Evolutionary conservation across 768 basidiomycete species (phyloP).

Genomic region (Chalciporus piperatus): DNA sequence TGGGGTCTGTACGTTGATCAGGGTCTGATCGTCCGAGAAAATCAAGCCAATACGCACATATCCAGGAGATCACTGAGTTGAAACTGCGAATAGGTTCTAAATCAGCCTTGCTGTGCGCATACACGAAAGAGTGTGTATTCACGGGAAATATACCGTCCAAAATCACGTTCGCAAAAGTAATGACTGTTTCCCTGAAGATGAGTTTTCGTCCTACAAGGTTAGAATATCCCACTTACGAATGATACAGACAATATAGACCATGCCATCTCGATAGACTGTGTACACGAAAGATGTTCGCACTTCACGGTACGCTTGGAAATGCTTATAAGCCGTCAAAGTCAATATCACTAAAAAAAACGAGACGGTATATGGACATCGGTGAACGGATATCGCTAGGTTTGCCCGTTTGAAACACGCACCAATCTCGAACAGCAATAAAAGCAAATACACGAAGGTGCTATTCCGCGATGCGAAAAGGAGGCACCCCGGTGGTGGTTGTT

Average conservation of each 20-base stretch:
- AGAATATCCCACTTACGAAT: slow-evolving; percentile 2
- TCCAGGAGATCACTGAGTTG: slow-evolving; percentile 5
- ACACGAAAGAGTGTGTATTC: no score
- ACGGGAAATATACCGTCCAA: slow-evolving; percentile 11
- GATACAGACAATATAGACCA: slow-evolving; percentile 20
- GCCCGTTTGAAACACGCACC: not conserved
- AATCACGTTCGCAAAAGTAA: slow-evolving; percentile 15
- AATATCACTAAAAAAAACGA: slow-evolving; percentile 3
- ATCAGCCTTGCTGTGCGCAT: not conserved
- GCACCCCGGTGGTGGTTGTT: not conserved
- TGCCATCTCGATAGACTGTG: slow-evolving; percentile 12
- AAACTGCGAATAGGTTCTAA: not conserved
- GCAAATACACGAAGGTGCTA: slow-evolving; percentile 3
- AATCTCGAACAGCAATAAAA: slow-evolving; percentile 10
- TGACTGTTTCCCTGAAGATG: slow-evolving; percentile 1
- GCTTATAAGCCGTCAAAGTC: slow-evolving; percentile 6
- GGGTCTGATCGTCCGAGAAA: not conserved
- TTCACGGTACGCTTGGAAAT: slow-evolving; percentile 3
- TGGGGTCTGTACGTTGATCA: not conserved
- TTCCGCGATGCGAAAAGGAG: not conserved
- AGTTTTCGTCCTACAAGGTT: not conserved
- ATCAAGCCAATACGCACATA: not conserved
- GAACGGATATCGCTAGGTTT: no score
- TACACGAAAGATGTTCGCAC: slow-evolving; percentile 1
- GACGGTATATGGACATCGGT: not conserved